Conservation (phyloP, 2,329 filamentous ascomycete genomes). For the Cladosporium halotolerans region DNA sequence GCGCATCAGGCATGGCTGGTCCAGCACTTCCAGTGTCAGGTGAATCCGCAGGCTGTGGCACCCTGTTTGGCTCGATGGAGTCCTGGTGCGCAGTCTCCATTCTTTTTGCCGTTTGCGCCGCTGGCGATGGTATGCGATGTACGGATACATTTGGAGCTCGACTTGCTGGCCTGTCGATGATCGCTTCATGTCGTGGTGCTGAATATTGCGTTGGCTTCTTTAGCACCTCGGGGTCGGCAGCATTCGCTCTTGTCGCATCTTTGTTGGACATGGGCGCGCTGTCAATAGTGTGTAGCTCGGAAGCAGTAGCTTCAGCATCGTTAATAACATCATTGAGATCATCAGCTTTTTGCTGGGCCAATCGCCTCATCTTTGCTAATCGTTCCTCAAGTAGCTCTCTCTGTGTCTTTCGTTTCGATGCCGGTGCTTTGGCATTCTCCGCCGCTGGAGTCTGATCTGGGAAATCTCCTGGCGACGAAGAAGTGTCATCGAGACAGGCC, state of each 20-base stretch:
- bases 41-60: too few relatives aligned
- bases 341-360: slow-evolving; percentile 13
- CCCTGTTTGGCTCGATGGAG: too few relatives aligned
- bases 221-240: background rate
- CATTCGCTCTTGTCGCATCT: background rate
- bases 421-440: background rate
- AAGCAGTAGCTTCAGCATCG: slow-evolving; percentile 1
- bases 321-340: slow-evolving; percentile 9
- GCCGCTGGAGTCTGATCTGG: background rate
- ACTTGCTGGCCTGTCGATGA: too few relatives aligned
- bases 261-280: background rate
- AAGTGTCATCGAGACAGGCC: slow-evolving; percentile 35
- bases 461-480: background rate
- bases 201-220: too few relatives aligned
- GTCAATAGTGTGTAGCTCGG: slow-evolving; percentile 9
- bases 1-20: background rate
- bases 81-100: too few relatives aligned
- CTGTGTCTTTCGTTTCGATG: slow-evolving; percentile 15
- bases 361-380: slow-evolving; percentile 25
- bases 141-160: too few relatives aligned
- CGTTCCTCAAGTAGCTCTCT: slow-evolving; percentile 24
- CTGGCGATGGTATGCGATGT: too few relatives aligned
- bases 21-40: background rate
- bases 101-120: too few relatives aligned
- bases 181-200: too few relatives aligned